Conservation (phyloP, 2,329 filamentous ascomycete species). For the Fusarium lyarnte region DNA sequence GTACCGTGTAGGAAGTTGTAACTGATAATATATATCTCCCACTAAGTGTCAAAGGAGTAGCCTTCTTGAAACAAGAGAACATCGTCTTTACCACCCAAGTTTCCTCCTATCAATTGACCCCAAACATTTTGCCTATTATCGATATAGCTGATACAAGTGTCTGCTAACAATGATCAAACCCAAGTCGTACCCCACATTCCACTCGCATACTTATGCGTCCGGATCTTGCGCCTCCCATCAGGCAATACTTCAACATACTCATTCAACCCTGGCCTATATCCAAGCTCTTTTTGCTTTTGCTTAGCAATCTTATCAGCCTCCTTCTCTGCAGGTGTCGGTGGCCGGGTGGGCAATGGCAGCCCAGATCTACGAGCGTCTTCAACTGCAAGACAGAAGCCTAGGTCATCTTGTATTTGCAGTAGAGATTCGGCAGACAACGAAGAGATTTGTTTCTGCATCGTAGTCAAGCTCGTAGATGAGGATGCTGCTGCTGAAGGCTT, state of each 20-base stretch:
- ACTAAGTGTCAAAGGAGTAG: background rate
- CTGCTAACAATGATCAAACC: background rate
- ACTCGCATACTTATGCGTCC: background rate
- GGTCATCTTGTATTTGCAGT: constrained; percentile 25
- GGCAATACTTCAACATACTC: constrained; percentile 22
- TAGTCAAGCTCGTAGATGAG: background rate
- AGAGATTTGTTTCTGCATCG: background rate
- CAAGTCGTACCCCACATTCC: constrained; percentile 2
- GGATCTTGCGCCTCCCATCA: constrained; percentile 25
- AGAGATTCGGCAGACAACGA: constrained; percentile 9
- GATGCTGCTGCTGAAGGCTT: background rate
- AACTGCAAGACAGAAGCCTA: constrained; percentile 13
- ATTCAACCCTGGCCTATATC: constrained; percentile 8
- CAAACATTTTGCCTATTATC: no score
- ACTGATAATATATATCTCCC: background rate
- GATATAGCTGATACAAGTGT: accelerated
- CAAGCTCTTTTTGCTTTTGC: constrained; percentile 21
- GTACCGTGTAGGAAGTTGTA: background rate
- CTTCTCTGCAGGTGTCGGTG: constrained; percentile 7
- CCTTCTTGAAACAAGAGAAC: accelerated
- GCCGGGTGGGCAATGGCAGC: constrained; percentile 7
- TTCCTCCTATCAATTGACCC: no score
- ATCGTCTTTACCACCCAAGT: background rate
- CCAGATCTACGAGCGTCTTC: constrained; percentile 9
- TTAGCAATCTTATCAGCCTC: background rate